Evolutionary conservation across 2,329 filamentous ascomycete species (phyloP).

Genomic region (Biscogniauxia mediterranea): DNA sequence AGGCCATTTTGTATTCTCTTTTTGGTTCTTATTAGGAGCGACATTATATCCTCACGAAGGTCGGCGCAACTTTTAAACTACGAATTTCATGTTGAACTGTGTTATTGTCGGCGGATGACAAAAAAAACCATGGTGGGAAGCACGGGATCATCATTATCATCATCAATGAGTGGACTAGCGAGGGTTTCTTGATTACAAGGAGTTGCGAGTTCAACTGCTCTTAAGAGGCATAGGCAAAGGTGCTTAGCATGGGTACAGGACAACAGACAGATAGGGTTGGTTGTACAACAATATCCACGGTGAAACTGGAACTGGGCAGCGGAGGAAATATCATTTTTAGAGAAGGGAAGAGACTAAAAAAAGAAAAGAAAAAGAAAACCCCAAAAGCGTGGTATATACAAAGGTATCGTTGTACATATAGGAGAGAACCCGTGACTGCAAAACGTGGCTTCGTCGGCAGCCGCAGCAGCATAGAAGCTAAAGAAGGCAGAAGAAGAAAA

Average conservation of each 20-base stretch:
- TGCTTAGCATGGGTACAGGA: not conserved
- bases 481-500: not conserved
- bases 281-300: not conserved
- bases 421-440: constrained; percentile 19
- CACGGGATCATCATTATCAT: not conserved
- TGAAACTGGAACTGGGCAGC: not conserved
- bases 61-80: constrained; percentile 3
- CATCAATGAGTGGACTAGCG: not conserved
- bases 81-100: not conserved
- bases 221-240: not conserved
- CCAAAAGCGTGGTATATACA: constrained; percentile 1
- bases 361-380: constrained; percentile 1
- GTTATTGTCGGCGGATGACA: not conserved
- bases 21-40: not conserved
- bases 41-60: constrained; percentile 4
- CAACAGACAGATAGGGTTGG: not conserved
- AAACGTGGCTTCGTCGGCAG: constrained; percentile 4
- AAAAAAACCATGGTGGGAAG: not conserved
- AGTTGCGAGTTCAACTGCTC: not conserved
- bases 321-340: not conserved
- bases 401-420: constrained; percentile 13
- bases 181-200: not conserved
- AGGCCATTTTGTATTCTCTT: not conserved
- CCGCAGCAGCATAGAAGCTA: not conserved
- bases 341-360: not conserved